phyloP scores from a whole-genome alignment of 306 rosid species.

The Nissolia schottii region DNA sequence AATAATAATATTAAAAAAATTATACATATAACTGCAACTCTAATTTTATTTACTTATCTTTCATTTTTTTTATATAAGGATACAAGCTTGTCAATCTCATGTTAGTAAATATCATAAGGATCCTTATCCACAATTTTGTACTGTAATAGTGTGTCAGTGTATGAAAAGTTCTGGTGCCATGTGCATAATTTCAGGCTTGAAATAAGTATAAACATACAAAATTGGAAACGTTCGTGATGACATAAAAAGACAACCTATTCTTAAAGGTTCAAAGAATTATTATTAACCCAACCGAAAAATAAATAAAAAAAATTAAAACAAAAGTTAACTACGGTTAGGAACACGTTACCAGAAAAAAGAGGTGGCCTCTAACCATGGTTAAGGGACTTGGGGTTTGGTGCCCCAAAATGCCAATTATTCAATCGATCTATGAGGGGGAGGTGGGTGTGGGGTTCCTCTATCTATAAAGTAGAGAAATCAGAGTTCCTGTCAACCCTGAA shows the following conservation, averaged over 20 bases:
- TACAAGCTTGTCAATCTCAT: too few species aligned
- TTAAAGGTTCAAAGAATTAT: background rate
- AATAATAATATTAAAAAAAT: too few species aligned
- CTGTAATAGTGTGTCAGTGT: background rate
- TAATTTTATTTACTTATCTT: too few species aligned
- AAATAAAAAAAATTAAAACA: background rate
- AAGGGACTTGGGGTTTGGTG: slow-evolving; percentile 24
- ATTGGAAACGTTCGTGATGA: background rate
- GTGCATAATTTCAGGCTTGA: background rate
- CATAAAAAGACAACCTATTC: background rate
- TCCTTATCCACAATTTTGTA: background rate
- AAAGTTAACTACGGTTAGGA: slow-evolving; percentile 49
- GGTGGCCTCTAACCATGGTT: slow-evolving; percentile 52
- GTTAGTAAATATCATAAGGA: background rate
- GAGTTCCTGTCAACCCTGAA: slow-evolving; percentile 14
- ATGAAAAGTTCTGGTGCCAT: background rate
- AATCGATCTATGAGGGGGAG: background rate
- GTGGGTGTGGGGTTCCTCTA: slow-evolving; percentile 5
- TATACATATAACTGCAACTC: too few species aligned
- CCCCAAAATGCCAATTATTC: slow-evolving; percentile 9
- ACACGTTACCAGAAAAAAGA: background rate
- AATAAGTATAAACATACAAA: background rate
- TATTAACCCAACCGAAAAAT: background rate
- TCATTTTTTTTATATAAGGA: too few species aligned
- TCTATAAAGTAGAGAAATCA: slow-evolving; percentile 14